Evolutionary conservation across 805 yeast genomes (phyloP), one percentile per base, ranked within the genome.

Genomic region (Grigorovia transvaalensis): DNA sequence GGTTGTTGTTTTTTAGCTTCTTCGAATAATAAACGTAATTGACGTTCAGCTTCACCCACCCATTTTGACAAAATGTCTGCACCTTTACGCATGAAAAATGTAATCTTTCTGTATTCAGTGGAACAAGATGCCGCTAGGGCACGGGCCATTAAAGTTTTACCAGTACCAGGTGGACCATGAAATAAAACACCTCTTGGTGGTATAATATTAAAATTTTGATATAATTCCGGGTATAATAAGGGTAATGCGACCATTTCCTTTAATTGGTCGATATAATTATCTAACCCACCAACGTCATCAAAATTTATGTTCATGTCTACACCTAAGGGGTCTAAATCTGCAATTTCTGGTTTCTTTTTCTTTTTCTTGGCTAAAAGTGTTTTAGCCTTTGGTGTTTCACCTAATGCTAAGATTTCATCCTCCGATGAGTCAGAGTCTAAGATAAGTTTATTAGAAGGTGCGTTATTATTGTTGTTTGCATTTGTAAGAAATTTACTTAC

Each of bases 151-250:
- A 93, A 76, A 0, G 99, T 93, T 66, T 93, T 93, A 76, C 99
- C 99, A 0, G 99, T 93, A 57, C 99, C 99, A 2, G 99, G 99
- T 4, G 99, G 99, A 47, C 99, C 99, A 68, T 93, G 99, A 70
- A 93, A 93, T 51, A 93, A 69, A 1, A 93, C 99, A 55, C 99
- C 99, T 57, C 99, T 74, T 18, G 99, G 99, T 1, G 99, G 98
- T 0, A 96, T 88, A 40, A 91, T 88, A 52, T 82, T 83, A 62
- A 93, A 93, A 64, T 82, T 82, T 57, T 88, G 85, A 63, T 91
- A 93, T 9, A 93, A 77, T 65, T 93, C 99, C 1, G 99, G 99
- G 59, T 93, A 93, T 51, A 90, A 70, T 56, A 93, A 72, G 0
- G 99, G 99, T 52, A 93, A 71, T 1, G 96, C 88, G 5, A 93